Base-by-base conservation (phyloP, 176 grass and related monocot genomes). In the Hordeum marinum region DNA sequence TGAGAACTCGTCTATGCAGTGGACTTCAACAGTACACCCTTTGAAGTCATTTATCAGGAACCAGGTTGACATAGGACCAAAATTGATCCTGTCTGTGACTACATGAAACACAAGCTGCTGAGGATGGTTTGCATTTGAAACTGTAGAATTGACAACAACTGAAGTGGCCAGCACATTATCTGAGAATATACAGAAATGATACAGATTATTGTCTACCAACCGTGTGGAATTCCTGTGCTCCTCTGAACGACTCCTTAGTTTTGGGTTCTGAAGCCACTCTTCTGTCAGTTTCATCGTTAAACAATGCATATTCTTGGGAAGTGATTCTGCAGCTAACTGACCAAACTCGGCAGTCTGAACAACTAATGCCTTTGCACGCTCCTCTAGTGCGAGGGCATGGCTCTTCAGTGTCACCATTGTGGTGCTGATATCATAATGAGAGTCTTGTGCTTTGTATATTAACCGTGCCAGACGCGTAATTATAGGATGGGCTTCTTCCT, bases 101-200 rank as follows among this genome's bases (percentile, higher is more conserved):
- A 99, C 84, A 94, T 99, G 97, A 79, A 99, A 99, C 79, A 99
- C 97, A 84, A 99, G 91, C 76, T 99, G 97, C 81, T 94, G 97
- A 80, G 97, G 97, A 48, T 99, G 93, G 85, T 99, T 94, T 75
- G 97, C 97, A 87, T 96, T 99, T 40, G 90, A 94, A 78, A 99
- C 92, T 11, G 97, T 96, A 71, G 91, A 96, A 84, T 99, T 99
- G 84, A 99, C 82, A 81, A 96, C 97, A 70, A 96, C 97, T 72
- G 93, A 89, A 80, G 93, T 99, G 75, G 91, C 90, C 25, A 96
- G 84, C 63, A 99, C 86, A 83, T 99, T 96, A 80, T 99, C 97
- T 31, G 97, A 99, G 90, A 99, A 99, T 85, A 99, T 89, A 89
- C 91, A 92, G 39, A 99, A 96, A 69, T 96, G 93, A 79, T 99